Percentiles rank a stretch among this genome's conserved stretches.
Conservation (phyloP, 768 basidiomycete species). For the Butyriboletus loyo region DNA sequence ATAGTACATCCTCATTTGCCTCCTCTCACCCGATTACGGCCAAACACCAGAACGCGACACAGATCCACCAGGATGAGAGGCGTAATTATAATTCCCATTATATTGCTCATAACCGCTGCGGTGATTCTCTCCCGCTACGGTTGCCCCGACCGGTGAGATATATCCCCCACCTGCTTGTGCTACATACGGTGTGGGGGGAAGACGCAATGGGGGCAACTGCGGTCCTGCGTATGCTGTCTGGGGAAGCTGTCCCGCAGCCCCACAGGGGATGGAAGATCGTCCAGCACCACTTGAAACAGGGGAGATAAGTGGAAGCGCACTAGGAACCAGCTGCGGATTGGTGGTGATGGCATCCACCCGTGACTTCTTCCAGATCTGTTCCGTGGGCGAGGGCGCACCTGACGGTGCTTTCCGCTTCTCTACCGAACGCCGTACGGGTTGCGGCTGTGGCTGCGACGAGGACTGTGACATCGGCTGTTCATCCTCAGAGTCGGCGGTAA, state of each 20-base stretch:
- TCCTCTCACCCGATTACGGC: constrained; percentile 23
- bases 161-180: constrained; percentile 19
- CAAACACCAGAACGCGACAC: constrained; percentile 24
- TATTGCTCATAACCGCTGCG: constrained; percentile 26
- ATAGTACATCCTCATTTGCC: constrained; percentile 13
- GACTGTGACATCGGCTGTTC: constrained; percentile 44
- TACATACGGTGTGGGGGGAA: constrained; percentile 20
- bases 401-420: constrained; percentile 61
- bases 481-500: constrained; percentile 79
- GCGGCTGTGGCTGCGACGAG: constrained; percentile 30
- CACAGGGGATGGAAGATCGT: constrained; percentile 14
- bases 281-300: constrained; percentile 11
- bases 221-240: constrained; percentile 21
- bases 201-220: constrained; percentile 28
- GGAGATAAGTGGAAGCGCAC: constrained; percentile 25
- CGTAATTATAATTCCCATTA: constrained; percentile 22
- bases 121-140: constrained; percentile 16
- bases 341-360: constrained; percentile 30
- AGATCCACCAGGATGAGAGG: constrained; percentile 18
- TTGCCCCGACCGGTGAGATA: constrained; percentile 18
- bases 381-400: constrained; percentile 52
- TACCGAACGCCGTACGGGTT: constrained; percentile 27
- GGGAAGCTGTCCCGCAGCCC: constrained; percentile 13
- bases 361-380: constrained; percentile 74
- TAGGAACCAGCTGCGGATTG: constrained; percentile 8